Percentiles rank a stretch among this genome's conserved stretches.
phyloP scores from a whole-genome alignment of 116 monocot genomes.

The Phalaenopsis hybrid region DNA sequence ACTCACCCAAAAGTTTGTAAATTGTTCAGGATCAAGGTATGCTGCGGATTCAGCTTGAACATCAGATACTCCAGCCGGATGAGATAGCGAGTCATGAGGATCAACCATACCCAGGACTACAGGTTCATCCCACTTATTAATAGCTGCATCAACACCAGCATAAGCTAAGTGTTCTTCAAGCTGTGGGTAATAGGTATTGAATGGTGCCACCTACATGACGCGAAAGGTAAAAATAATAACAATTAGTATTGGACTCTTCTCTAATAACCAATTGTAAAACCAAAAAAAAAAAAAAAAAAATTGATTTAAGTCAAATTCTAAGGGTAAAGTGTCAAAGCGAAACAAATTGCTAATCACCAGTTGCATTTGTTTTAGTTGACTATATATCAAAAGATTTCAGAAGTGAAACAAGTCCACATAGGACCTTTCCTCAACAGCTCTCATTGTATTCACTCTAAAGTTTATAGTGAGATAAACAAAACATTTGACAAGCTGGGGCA shows the following conservation, averaged over 20 bases:
- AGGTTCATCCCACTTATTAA: slow-evolving; percentile 81
- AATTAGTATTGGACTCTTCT: not conserved
- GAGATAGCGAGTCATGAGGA: slow-evolving; percentile 92
- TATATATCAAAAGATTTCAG: not conserved
- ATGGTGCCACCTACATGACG: slow-evolving; percentile 71
- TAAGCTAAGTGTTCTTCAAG: slow-evolving; percentile 75
- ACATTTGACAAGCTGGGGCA: too few relatives aligned
- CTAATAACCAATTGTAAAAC: not conserved
- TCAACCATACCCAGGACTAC: slow-evolving; percentile 80
- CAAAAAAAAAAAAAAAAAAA: not conserved
- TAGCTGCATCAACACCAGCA: slow-evolving; percentile 51
- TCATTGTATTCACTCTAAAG: not conserved
- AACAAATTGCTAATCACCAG: not conserved
- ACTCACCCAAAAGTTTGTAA: slow-evolving; percentile 72
- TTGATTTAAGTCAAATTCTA: not conserved
- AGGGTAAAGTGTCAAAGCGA: not conserved
- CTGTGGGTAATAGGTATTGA: slow-evolving; percentile 77
- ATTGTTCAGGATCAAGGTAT: slow-evolving; percentile 75
- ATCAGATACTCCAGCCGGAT: slow-evolving; percentile 91
- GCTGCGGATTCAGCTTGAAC: slow-evolving; percentile 83
- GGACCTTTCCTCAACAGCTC: not conserved
- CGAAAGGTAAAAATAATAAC: slow-evolving; percentile 5
- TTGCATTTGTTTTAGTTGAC: not conserved
- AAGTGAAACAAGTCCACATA: not conserved
- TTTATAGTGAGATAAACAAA: not conserved